Conservation (phyloP, 108 stramenopile genomes). For the Skeletonema tropicum region DNA sequence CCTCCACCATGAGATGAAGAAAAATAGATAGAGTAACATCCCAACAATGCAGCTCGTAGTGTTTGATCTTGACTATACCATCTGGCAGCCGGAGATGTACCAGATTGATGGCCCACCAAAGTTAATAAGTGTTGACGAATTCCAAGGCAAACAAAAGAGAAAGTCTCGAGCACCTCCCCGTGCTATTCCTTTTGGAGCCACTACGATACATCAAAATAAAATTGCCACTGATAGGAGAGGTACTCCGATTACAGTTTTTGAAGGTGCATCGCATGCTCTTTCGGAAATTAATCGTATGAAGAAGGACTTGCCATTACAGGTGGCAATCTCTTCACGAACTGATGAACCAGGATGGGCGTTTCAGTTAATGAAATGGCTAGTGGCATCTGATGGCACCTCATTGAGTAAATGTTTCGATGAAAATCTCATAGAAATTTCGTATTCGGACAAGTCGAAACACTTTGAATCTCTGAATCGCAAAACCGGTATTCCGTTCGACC, state of each 20-base stretch:
- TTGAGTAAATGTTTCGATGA: constrained; percentile 57
- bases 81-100: constrained; percentile 65
- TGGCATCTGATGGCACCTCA: constrained; percentile 50
- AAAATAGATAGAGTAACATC: neutral
- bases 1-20: too few relatives aligned
- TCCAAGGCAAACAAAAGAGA: constrained; percentile 28
- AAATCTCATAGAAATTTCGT: constrained; percentile 64
- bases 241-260: constrained; percentile 38
- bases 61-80: constrained; percentile 67
- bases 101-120: constrained; percentile 48
- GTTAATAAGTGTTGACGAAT: constrained; percentile 23
- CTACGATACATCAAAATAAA: constrained; percentile 27
- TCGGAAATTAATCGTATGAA: constrained; percentile 59
- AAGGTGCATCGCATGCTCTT: constrained; percentile 55
- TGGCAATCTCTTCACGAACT: constrained; percentile 79
- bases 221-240: constrained; percentile 38
- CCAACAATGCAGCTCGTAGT: constrained; percentile 53
- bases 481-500: constrained; percentile 69
- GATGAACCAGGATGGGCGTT: constrained; percentile 79
- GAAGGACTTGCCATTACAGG: constrained; percentile 32
- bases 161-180: constrained; percentile 15
- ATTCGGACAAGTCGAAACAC: constrained; percentile 64
- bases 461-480: constrained; percentile 63
- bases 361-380: constrained; percentile 68
- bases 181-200: constrained; percentile 15